Percentiles rank a stretch among this genome's conserved stretches.
These are phyloP conservation scores for Boletellus sp. DNA, from an alignment of 1,284 basidiomycete genomes.

Conservation along the genomic window DNA sequence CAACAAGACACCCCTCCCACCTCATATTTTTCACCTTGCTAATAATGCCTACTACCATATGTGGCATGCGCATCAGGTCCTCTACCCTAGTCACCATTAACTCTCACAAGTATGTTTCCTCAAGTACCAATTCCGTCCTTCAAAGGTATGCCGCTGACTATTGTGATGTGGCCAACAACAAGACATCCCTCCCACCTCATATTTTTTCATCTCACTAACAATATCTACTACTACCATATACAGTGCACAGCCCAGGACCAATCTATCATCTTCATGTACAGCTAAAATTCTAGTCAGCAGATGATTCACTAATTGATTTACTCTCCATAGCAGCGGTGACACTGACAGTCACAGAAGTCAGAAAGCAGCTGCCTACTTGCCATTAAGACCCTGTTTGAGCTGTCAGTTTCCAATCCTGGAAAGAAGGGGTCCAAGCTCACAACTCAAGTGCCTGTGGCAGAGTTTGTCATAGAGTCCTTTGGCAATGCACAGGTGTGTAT, in stretches of 20 bases:
- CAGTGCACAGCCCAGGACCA: conserved; percentile 91
- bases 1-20: conserved; percentile 53
- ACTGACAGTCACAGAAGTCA: no score
- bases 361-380: conserved; percentile 86
- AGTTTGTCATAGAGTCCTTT: conserved; percentile 94
- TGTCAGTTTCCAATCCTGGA: conserved; percentile 84
- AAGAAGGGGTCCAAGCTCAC: conserved; percentile 92
- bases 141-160: conserved; percentile 83
- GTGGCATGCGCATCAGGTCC: no score
- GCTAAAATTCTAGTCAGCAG: neutral
- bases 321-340: conserved; percentile 71
- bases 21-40: conserved; percentile 87
- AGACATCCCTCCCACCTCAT: conserved; percentile 63
- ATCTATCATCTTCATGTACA: conserved; percentile 79
- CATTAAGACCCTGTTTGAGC: conserved; percentile 85
- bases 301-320: neutral
- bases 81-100: no score
- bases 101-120: conserved; percentile 81
- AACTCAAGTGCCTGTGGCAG: conserved; percentile 84
- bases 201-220: conserved; percentile 88
- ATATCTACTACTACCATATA: conserved; percentile 98
- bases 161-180: conserved; percentile 56
- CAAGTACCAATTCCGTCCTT: conserved; percentile 74
- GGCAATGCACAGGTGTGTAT: conserved; percentile 86
- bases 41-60: conserved; percentile 96